These are phyloP conservation scores for Petunia hybrid DNA, from an alignment of 305 asterid species.

Conservation along the genomic window DNA sequence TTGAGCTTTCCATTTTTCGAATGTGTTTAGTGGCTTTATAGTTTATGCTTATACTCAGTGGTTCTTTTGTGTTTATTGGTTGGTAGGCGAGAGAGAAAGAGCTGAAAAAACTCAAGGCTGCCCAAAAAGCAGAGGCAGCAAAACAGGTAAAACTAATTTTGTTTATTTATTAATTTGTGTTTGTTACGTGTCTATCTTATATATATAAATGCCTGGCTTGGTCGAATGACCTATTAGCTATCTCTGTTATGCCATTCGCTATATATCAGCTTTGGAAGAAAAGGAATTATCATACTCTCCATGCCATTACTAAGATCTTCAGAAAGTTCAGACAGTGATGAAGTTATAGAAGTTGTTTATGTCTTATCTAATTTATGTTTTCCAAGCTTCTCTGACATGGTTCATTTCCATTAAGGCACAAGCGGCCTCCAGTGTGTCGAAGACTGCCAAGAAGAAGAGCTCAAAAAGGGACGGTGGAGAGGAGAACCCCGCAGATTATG, in stretches of 20 bases:
- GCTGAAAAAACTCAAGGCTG: constrained; percentile 73
- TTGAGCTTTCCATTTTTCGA: not conserved
- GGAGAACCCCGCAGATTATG: constrained; percentile 68
- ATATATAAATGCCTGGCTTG: not conserved
- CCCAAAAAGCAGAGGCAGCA: constrained; percentile 84
- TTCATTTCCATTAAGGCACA: constrained; percentile 52
- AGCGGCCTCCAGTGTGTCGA: constrained; percentile 56
- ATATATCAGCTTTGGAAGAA: not conserved
- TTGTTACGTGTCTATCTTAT: not conserved
- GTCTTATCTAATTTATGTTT: constrained; percentile 25
- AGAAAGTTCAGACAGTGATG: no score
- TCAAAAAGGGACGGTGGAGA: constrained; percentile 59
- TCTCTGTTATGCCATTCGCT: not conserved
- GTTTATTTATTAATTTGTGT: not conserved
- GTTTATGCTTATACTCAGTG: not conserved
- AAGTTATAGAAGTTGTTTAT: not conserved
- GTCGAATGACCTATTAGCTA: not conserved
- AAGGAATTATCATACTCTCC: not conserved
- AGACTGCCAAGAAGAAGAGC: constrained; percentile 71
- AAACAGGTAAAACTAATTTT: constrained; percentile 37
- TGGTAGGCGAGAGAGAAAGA: constrained; percentile 83
- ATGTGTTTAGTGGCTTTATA: not conserved
- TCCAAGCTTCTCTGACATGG: not conserved
- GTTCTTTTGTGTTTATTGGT: constrained; percentile 27
- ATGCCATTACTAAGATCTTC: not conserved